phyloP scores from a whole-genome alignment of 2,329 filamentous ascomycete genomes.

The Talaromyces sp. region DNA sequence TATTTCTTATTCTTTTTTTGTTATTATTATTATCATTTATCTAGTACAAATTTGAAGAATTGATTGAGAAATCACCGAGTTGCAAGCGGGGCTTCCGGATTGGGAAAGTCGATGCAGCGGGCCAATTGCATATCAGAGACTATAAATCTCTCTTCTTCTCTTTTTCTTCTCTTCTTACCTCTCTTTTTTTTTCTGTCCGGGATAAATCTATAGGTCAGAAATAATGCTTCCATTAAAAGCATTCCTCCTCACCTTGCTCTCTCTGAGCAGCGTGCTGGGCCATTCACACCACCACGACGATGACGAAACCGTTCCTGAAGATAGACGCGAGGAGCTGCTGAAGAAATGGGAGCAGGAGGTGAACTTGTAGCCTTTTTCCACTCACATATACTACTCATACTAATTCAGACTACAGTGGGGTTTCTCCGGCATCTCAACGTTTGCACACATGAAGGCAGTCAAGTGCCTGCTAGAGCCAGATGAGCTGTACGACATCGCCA shows the following conservation, averaged over 20 bases:
- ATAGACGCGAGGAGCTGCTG: conserved; percentile 39
- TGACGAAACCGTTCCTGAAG: conserved; percentile 33
- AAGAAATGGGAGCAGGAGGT: conserved; percentile 48
- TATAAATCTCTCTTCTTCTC: background rate
- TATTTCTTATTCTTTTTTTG: too few species aligned
- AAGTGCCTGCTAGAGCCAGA: conserved; percentile 65
- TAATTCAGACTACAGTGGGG: conserved; percentile 45
- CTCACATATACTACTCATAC: background rate
- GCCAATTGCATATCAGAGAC: background rate
- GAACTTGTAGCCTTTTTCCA: too few species aligned
- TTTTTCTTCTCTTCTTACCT: background rate
- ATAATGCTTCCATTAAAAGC: background rate
- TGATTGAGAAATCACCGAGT: background rate
- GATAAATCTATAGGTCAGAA: background rate
- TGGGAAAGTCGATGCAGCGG: conserved; percentile 12
- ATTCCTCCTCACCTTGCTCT: conserved; percentile 25
- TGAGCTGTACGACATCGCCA: conserved; percentile 64
- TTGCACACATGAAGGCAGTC: conserved; percentile 65
- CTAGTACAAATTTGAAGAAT: background rate
- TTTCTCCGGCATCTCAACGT: conserved; percentile 71
- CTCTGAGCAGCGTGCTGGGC: conserved; percentile 24
- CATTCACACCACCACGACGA: conserved; percentile 36
- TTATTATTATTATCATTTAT: background rate
- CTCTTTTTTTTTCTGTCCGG: background rate
- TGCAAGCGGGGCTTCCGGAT: conserved; percentile 2